Percentiles rank a stretch among this genome's conserved stretches.
phyloP scores from a whole-genome alignment of 2,329 filamentous ascomycete genomes.

The Cordyceps tenuipes region DNA sequence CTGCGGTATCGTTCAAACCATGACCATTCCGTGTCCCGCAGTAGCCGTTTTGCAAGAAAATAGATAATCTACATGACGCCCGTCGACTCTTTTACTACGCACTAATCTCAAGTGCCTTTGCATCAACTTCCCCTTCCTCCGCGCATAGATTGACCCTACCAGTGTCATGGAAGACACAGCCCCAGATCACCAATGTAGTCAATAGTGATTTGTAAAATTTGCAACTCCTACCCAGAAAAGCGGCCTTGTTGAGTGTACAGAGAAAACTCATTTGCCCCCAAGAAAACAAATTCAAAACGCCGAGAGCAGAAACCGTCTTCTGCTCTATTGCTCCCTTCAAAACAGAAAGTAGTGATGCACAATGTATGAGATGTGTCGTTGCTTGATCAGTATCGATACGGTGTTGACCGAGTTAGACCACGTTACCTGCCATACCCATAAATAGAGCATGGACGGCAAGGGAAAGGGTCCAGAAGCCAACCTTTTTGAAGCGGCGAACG shows the following conservation, averaged over 20 bases:
- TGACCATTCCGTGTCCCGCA: not conserved
- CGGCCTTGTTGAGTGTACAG: not conserved
- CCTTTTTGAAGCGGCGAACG: constrained; percentile 83
- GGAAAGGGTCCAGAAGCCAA: constrained; percentile 91
- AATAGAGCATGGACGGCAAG: constrained; percentile 89
- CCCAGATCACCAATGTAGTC: not conserved
- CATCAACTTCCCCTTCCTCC: not conserved
- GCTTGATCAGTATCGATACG: not conserved
- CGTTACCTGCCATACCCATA: constrained; percentile 85
- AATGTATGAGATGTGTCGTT: not conserved
- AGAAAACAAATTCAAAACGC: not conserved
- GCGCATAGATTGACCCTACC: not conserved
- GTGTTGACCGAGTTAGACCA: constrained; percentile 32
- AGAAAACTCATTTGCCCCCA: not conserved
- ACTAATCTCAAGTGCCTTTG: not conserved
- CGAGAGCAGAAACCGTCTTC: not conserved
- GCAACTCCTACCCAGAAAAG: not conserved
- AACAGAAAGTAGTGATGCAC: not conserved
- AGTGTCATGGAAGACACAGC: not conserved
- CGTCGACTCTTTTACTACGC: not conserved
- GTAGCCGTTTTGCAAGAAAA: not conserved
- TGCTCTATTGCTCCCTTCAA: not conserved
- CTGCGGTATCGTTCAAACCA: not conserved
- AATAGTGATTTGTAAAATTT: not conserved
- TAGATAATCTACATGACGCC: not conserved